Base-by-base conservation (phyloP, 768 basidiomycete species). In the Russula griseocarnosa region DNA sequence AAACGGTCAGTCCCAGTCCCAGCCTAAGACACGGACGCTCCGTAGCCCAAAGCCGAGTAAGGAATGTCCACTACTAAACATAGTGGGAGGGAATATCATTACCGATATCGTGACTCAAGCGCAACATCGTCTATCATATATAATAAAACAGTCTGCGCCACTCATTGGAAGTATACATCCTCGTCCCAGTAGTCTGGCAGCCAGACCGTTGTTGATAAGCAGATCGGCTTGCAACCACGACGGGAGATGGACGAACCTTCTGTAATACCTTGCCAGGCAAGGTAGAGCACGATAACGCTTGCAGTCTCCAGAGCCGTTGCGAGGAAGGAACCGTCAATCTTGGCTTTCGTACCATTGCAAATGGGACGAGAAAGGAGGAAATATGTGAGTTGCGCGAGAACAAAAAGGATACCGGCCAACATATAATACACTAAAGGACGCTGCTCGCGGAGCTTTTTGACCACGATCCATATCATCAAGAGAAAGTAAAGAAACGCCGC, bases 191-290 rank as follows among this genome's bases (percentile, higher is more conserved):
- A 71, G 38, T 77, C 76, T 77, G 69, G 13, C 54, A 38, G 57
- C 3, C 3, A 34, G 24, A 2, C 52, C 13, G 34, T 68, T 46
- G 34, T 68, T 46, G 66, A 56, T 14, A 14, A 26, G 26, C 51
- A 9, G 3, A 30, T 14, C 20, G 32, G n/a, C 0, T 13, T 4
- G 24, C 24, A 24, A 20, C 46, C n/a, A 3, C 3, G 56, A 57
- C 0, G 14, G 1, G 24, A 36, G 6, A 49, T 26, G 52, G n/a
- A 77, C 82, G 55, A 62, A 86, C 91, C 90, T 84, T 95, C 93
- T 20, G 93, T 94, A 62, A 94, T 92, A 72, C 86, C 86, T 74
- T 79, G 79, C 94, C 94, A 96, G n/a, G 84, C 92, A 18, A 86
- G 71, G 73, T 83, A 94, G 22, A 96, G 66, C 4, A 83, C 75